Evolutionary conservation across 208 protist species (phyloP).

Genomic region (Trypanosoma brucei): DNA sequence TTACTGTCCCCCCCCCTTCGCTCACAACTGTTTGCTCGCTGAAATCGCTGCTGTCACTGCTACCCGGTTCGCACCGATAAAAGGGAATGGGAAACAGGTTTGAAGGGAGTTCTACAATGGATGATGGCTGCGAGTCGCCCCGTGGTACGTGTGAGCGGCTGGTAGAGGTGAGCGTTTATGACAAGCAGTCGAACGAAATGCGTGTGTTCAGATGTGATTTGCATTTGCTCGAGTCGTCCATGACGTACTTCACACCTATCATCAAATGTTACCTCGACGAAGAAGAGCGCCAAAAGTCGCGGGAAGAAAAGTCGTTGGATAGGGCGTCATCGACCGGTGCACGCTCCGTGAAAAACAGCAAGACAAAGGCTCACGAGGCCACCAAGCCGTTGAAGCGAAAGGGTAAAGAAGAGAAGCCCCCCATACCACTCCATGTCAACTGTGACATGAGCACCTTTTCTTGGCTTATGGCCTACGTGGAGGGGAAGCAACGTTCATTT

Average conservation of each 20-base stretch:
- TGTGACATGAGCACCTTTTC: slow-evolving; percentile 65
- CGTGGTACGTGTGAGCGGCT: slow-evolving; percentile 2
- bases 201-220: slow-evolving; percentile 48
- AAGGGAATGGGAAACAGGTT: background rate
- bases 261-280: slow-evolving; percentile 42
- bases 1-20: background rate
- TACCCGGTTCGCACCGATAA: background rate
- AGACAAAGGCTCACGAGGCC: background rate
- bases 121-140: background rate
- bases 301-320: background rate
- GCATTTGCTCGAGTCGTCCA: slow-evolving; percentile 35
- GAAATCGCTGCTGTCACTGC: background rate
- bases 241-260: slow-evolving; percentile 63
- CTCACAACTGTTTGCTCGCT: background rate
- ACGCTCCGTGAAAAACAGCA: background rate
- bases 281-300: slow-evolving; percentile 15
- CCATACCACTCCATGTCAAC: slow-evolving; percentile 53
- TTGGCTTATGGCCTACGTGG: slow-evolving; percentile 64
- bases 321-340: background rate
- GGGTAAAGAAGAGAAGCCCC: background rate
- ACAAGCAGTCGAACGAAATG: slow-evolving; percentile 30
- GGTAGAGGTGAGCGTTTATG: slow-evolving; percentile 62
- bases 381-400: background rate
- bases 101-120: background rate
- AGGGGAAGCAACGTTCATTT: slow-evolving; percentile 34